Evolutionary conservation across 345 rosid species (phyloP), one percentile per base, ranked within the genome.

Genomic region (Salix dunnii): DNA sequence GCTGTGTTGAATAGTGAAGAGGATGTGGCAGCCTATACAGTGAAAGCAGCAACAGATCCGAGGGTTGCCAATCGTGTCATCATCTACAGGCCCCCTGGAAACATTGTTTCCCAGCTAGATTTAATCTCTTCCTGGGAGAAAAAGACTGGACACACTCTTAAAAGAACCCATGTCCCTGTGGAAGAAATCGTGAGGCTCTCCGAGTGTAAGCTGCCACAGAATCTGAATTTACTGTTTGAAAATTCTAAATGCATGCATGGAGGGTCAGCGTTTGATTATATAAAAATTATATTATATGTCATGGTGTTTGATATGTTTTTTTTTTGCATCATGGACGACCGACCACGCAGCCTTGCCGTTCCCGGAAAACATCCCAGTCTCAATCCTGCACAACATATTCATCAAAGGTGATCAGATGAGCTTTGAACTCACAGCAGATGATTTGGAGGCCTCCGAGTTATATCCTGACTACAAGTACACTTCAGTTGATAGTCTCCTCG

Each of bases 381-480:
- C n/a, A n/a, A n/a, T n/a, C n/a, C n/a, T n/a, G n/a, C n/a, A n/a
- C n/a, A n/a, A n/a, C n/a, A n/a, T n/a, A n/a, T n/a, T n/a, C n/a
- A n/a, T n/a, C n/a, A n/a, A n/a, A n/a, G n/a, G n/a, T n/a, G n/a
- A n/a, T n/a, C n/a, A n/a, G n/a, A n/a, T n/a, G n/a, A n/a, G n/a
- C n/a, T n/a, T n/a, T n/a, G n/a, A n/a, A n/a, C n/a, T n/a, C n/a
- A n/a, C n/a, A n/a, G n/a, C n/a, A n/a, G n/a, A n/a, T n/a, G 87
- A 86, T 73, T 20, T 86, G 21, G 83, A 86, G 80, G 86, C 86
- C 6, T 86, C 87, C 30, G 23, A 61, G 28, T 74, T 86, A 61
- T 86, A 80, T 51, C 78, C 84, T 2, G 86, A 84, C 3, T 76
- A 84, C 73, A 68, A 76, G 6, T 83, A 85, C 72, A 87, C 84